A percentile compares a stretch with the other conserved stretches of the same genome.
Conservation (phyloP, 176 grass and related monocot species). For the Ananas comosus region DNA sequence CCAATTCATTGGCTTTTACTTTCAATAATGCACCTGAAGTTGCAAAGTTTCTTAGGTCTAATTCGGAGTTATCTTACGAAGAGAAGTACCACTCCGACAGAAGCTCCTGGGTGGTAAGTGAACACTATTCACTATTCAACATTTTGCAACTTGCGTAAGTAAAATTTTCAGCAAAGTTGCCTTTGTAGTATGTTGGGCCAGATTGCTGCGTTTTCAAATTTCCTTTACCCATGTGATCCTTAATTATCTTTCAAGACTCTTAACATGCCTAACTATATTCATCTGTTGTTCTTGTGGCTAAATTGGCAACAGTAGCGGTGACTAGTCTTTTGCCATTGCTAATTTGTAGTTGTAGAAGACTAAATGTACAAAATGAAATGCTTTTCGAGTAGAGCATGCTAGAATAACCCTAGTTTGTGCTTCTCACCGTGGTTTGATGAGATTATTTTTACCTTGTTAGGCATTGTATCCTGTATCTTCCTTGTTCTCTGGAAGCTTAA, state of each 20-base stretch:
- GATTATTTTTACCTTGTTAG: conserved; percentile 36
- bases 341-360: too few relatives aligned
- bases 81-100: conserved; percentile 60
- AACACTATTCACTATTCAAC: not conserved
- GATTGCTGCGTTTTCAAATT: not conserved
- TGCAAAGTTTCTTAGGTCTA: conserved; percentile 56
- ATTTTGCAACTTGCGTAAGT: not conserved
- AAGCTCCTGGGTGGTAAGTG: conserved; percentile 85
- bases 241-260: not conserved
- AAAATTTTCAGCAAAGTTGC: conserved; percentile 1
- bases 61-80: conserved; percentile 68
- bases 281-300: not conserved
- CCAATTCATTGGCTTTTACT: conserved; percentile 85
- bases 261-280: not conserved
- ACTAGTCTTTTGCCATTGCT: too few relatives aligned
- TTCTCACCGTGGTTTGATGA: not conserved
- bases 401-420: conserved; percentile 1
- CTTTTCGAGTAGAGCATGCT: not conserved
- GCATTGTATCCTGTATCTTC: conserved; percentile 76
- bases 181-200: not conserved
- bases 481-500: conserved; percentile 82
- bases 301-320: not conserved
- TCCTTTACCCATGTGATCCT: not conserved
- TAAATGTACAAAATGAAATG: not conserved
- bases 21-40: conserved; percentile 77